Conservation (phyloP, 2,329 filamentous ascomycete species). For the Phialemoniopsis sp. region DNA sequence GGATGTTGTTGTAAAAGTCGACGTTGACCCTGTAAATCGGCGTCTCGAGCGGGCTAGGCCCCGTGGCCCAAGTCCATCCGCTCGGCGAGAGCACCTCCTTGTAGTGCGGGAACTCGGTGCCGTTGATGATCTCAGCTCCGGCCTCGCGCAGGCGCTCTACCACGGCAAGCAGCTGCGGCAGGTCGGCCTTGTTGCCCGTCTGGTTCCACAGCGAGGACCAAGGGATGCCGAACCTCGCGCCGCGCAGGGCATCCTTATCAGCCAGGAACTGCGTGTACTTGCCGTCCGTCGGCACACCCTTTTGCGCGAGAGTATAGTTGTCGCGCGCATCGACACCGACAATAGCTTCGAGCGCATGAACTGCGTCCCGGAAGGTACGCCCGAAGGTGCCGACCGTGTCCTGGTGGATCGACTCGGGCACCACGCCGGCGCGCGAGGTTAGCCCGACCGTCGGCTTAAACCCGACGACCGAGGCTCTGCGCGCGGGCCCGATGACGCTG, state of each 20-base stretch:
- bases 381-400: conserved; percentile 68
- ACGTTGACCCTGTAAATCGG: conserved; percentile 72
- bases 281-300: conserved; percentile 37
- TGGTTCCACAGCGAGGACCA: too few relatives aligned
- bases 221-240: conserved; percentile 65
- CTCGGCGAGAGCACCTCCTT: conserved; percentile 57
- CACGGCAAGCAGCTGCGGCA: too few relatives aligned
- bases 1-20: conserved; percentile 62
- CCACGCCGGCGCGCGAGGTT: conserved; percentile 58
- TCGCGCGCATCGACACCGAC: conserved; percentile 60
- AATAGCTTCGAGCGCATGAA: conserved; percentile 63
- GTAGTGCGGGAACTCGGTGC: conserved; percentile 63
- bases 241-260: conserved; percentile 49
- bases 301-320: conserved; percentile 61
- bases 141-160: too few relatives aligned
- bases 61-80: conserved; percentile 70
- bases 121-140: conserved; percentile 66
- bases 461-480: conserved; percentile 65
- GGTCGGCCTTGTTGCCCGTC: too few relatives aligned
- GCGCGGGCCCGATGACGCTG: conserved; percentile 67
- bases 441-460: conserved; percentile 74
- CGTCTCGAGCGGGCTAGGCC: conserved; percentile 62
- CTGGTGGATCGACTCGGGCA: conserved; percentile 64
- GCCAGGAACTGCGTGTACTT: conserved; percentile 58
- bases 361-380: conserved; percentile 65